phyloP scores from a whole-genome alignment of 2,329 filamentous ascomycete genomes.

The Fusarium pilosicola region DNA sequence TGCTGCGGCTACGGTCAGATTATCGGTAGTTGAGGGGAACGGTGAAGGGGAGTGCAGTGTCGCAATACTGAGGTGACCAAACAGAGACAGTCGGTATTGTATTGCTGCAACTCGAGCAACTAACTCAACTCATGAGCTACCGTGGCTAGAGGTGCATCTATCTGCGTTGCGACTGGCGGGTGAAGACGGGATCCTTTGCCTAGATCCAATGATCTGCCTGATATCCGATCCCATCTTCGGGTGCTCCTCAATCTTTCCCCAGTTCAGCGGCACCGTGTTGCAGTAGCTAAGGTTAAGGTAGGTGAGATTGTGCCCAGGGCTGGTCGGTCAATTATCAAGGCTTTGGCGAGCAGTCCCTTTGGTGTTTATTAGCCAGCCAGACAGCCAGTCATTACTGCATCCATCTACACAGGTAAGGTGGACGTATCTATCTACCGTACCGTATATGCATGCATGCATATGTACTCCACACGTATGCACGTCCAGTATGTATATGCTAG shows the following conservation, averaged over 20 bases:
- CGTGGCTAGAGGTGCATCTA: constrained; percentile 4
- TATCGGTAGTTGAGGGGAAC: constrained; percentile 16
- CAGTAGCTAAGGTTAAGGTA: background rate
- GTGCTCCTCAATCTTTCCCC: constrained; percentile 17
- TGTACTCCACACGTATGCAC: background rate
- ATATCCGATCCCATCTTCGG: constrained; percentile 20
- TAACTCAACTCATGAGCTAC: background rate
- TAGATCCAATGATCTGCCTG: constrained; percentile 13
- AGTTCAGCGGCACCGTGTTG: background rate
- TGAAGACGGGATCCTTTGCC: constrained; percentile 15
- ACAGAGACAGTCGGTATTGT: background rate
- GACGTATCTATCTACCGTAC: constrained; percentile 17
- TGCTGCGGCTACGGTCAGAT: background rate
- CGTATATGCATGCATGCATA: constrained; percentile 22
- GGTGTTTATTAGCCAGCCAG: constrained; percentile 12
- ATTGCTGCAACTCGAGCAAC: background rate
- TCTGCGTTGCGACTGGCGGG: constrained; percentile 24
- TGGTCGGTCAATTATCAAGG: constrained; percentile 17
- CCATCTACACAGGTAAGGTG: constrained; percentile 14
- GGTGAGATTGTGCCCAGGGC: constrained; percentile 15
- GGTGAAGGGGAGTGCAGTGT: constrained; percentile 25
- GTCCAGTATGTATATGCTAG: background rate
- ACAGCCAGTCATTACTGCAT: background rate
- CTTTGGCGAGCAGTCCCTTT: constrained; percentile 17
- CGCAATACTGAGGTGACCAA: constrained; percentile 6